Evolutionary conservation across 192 early-diverging fungal species (phyloP), one percentile per base, ranked within the genome.

Genomic region (Lobulomyces angularis): DNA sequence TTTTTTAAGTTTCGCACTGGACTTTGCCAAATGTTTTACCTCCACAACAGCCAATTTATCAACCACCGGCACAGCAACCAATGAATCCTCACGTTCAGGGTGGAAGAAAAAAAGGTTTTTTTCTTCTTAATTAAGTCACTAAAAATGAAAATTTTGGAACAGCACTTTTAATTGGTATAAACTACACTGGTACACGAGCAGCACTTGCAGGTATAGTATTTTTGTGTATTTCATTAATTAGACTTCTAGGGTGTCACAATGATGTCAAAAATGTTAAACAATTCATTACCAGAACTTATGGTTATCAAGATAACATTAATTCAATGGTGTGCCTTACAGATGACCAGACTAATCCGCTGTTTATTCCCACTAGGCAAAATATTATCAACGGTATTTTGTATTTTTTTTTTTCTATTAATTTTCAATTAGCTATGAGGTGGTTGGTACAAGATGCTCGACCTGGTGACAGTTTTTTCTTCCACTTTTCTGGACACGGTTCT

Each of bases 131-230:
- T n/a, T n/a, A n/a, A n/a, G n/a, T n/a, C n/a, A n/a, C n/a, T n/a
- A n/a, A n/a, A n/a, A n/a, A n/a, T n/a, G n/a, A n/a, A n/a, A n/a
- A n/a, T n/a, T n/a, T n/a, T n/a, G n/a, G n/a, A n/a, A n/a, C n/a
- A 29, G 90, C 88, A 6, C 60, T 96, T 17, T 67, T 96, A 28
- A 80, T 96, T 45, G 91, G 91, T 17, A 88, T 93, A 61, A 96
- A 96, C 55, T 96, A 96, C 61, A 61, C 67, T 35, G 65, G 69
- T 19, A 61, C 70, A 34, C 56, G 58, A 42, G 62, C 65, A 39
- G 59, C 73, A 50, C 73, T 69, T 11, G 35, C 24, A 34, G 62
- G 61, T 50, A 45, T 9, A 23, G 12, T 1, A n/a, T n/a, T 55
- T 9, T 26, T 9, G 9, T 1, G 5, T 33, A 23, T 8, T 40